These are phyloP conservation scores for Diaporthe citriasiana DNA, from an alignment of 2,329 filamentous ascomycete species.

Conservation along the genomic window DNA sequence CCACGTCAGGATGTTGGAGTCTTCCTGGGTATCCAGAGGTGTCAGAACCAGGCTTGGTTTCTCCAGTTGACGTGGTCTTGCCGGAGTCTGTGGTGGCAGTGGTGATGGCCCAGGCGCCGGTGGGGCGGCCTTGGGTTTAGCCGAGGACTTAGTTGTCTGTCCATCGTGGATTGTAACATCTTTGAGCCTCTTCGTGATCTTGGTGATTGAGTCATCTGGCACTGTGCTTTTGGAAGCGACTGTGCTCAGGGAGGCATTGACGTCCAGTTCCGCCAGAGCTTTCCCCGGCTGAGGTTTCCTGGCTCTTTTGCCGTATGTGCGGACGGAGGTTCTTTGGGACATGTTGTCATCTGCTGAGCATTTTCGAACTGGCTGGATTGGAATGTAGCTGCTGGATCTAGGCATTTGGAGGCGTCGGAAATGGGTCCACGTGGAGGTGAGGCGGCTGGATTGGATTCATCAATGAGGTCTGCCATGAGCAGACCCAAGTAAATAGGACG, in stretches of 20 bases:
- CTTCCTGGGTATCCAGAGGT: not conserved
- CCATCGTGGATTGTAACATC: slow-evolving; percentile 42
- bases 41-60: not conserved
- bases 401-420: not conserved
- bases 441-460: slow-evolving; percentile 3
- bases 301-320: slow-evolving; percentile 63
- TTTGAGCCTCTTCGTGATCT: slow-evolving; percentile 46
- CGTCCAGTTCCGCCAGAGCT: slow-evolving; percentile 48
- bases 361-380: not conserved
- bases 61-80: not conserved
- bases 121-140: not conserved
- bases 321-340: slow-evolving; percentile 40
- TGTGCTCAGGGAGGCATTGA: slow-evolving; percentile 47
- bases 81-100: slow-evolving; percentile 34
- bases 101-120: not conserved
- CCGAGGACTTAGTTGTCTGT: not conserved
- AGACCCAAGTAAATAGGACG: not conserved
- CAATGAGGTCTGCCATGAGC: slow-evolving; percentile 4
- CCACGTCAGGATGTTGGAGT: slow-evolving; percentile 63
- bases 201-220: slow-evolving; percentile 40
- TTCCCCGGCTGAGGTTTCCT: slow-evolving; percentile 55
- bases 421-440: not conserved
- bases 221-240: slow-evolving; percentile 47
- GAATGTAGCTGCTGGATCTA: not conserved
- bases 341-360: slow-evolving; percentile 41